Evolutionary conservation across 441 rosid genomes (phyloP), one percentile per base, ranked within the genome.

Genomic region (Populus hybrid): DNA sequence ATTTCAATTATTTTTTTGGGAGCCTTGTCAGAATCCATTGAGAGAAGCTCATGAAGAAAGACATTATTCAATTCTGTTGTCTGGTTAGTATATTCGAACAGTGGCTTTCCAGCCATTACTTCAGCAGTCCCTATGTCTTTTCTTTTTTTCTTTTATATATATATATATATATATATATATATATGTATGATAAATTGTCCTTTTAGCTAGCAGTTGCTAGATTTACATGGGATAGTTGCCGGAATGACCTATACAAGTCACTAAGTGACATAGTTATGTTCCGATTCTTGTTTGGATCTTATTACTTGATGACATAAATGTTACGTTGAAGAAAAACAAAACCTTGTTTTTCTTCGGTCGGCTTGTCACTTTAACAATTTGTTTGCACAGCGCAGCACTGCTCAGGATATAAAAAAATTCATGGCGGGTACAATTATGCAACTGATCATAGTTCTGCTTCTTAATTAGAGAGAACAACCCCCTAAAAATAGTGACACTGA

Each of bases 11-110:
- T 3, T 23, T 8, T 26, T 45, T 50, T 74, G 83, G 74, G 7
- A 75, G 68, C 66, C 78, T 40, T 56, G 68, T 72, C 69, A 76
- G 74, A 69, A 78, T 73, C 83, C 83, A 82, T 79, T 74, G 6
- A 78, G 45, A 21, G 50, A 23, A 68, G 65, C 64, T 29, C 72
- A 38, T 65, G 24, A 16, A 59, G 64, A 42, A 42, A 66, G 29
- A 66, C 16, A 59, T 68, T 53, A 33, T 38, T 23, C 16, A 69
- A 23, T 66, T 66, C 50, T 40, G 50, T 3, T 63, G 66, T 11
- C 20, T 63, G 66, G 29, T 63, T 21, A 9, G 28, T 9, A 63
- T 63, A 63, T 63, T 63, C 12, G 24, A 45, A 45, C 20, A 14
- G 20, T 45, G 56, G 20, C 16, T 38, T 40, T 40, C 50, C 50